phyloP scores from a whole-genome alignment of 768 basidiomycete species.

The Termitomyces sp. region DNA sequence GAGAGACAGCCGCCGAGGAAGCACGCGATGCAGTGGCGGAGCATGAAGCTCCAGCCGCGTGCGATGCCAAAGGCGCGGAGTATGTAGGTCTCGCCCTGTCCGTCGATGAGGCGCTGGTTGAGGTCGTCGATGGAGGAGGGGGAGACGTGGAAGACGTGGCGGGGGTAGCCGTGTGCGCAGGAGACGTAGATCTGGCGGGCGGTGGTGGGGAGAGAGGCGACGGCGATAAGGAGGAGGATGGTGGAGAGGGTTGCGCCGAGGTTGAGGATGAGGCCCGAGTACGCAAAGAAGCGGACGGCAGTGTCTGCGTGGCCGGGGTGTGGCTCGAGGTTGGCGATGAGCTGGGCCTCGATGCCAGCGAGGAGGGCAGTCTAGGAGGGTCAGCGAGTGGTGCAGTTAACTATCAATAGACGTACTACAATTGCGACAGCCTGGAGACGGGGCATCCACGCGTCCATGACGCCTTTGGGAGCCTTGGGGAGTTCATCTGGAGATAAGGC shows the following conservation, averaged over 20 bases:
- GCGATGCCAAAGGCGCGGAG: slow-evolving; percentile 18
- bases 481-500: slow-evolving; percentile 13
- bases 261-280: slow-evolving; percentile 17
- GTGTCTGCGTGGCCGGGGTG: slow-evolving; percentile 5
- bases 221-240: slow-evolving; percentile 18
- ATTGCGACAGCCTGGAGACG: slow-evolving; percentile 17
- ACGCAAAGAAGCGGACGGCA: slow-evolving; percentile 16
- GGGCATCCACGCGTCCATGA: slow-evolving; percentile 18
- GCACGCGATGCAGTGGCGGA: slow-evolving; percentile 15
- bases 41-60: slow-evolving; percentile 14
- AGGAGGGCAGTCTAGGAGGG: slow-evolving; percentile 15
- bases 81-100: slow-evolving; percentile 17
- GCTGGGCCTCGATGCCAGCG: slow-evolving; percentile 15
- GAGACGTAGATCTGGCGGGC: slow-evolving; percentile 18
- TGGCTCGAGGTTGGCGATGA: slow-evolving; percentile 11
- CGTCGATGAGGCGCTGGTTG: slow-evolving; percentile 12
- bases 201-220: slow-evolving; percentile 17
- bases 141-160: slow-evolving; percentile 11
- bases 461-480: slow-evolving; percentile 4
- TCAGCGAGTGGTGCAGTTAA: too few species aligned
- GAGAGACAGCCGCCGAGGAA: slow-evolving; percentile 15
- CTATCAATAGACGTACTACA: slow-evolving; percentile 10
- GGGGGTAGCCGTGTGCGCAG: slow-evolving; percentile 15
- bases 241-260: slow-evolving; percentile 18
- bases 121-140: slow-evolving; percentile 8